Percentiles rank a stretch among this genome's conserved stretches.
Conservation (phyloP, 108 stramenopile species). For the Aurantiochytrium sp. region DNA sequence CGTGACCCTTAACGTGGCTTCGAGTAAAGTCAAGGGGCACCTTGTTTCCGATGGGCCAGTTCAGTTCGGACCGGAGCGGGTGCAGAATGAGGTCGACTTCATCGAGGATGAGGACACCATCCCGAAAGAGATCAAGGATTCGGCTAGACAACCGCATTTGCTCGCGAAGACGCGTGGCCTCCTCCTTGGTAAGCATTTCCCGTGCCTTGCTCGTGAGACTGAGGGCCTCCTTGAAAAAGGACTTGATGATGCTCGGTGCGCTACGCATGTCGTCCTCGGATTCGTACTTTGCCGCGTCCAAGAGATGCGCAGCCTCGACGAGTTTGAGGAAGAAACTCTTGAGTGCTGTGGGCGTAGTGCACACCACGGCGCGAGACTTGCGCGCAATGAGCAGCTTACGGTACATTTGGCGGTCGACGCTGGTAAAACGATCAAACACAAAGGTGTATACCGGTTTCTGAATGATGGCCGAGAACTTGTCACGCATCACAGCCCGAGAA, state of each 20-base stretch:
- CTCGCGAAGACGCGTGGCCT: not conserved
- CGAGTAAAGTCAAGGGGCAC: conserved; percentile 91
- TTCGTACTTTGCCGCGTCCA: not conserved
- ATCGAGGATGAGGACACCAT: conserved; percentile 77
- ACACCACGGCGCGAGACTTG: conserved; percentile 26
- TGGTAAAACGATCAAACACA: not conserved
- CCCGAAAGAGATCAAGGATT: not conserved
- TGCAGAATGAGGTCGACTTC: conserved; percentile 96
- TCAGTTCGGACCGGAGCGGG: conserved; percentile 95
- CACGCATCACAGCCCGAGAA: not conserved
- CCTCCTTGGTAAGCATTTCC: not conserved
- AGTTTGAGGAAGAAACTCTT: conserved; percentile 28
- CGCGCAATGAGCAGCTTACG: conserved; percentile 13
- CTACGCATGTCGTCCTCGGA: not conserved
- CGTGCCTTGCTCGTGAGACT: not conserved
- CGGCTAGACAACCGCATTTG: not conserved
- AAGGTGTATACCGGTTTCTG: not conserved
- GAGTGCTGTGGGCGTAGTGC: conserved; percentile 24
- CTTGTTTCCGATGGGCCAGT: conserved; percentile 96
- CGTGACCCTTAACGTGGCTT: not conserved
- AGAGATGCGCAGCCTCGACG: not conserved
- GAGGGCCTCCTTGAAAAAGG: conserved; percentile 7
- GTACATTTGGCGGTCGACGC: not conserved
- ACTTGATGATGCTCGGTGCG: not conserved
- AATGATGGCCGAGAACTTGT: not conserved